These are phyloP conservation scores for Salix exigua DNA, from an alignment of 345 rosid genomes.

Conservation along the genomic window DNA sequence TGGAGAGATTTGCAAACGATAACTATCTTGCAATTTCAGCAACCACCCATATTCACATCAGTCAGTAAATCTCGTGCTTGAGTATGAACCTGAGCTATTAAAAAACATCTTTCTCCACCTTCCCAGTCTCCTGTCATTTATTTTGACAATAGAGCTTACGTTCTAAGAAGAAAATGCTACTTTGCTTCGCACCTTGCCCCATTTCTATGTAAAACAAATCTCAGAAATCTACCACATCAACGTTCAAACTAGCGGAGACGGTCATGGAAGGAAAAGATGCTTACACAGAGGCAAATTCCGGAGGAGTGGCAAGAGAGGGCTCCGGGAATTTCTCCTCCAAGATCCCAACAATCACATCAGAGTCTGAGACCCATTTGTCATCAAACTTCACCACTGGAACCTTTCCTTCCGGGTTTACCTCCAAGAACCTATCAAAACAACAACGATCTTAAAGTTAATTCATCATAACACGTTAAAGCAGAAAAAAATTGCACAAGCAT, in stretches of 20 bases:
- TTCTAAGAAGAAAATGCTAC: too few species aligned
- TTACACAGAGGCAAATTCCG: conserved; percentile 65
- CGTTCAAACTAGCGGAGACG: neutral
- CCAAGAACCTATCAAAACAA: conserved; percentile 54
- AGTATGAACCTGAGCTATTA: too few species aligned
- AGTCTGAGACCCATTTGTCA: conserved; percentile 80
- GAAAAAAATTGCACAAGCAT: neutral
- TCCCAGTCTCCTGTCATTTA: too few species aligned
- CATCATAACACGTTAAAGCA: neutral
- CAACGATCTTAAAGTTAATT: neutral
- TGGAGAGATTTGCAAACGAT: neutral
- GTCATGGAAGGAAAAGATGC: neutral
- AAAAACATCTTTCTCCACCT: too few species aligned
- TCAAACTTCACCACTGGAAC: conserved; percentile 73
- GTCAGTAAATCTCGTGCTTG: too few species aligned
- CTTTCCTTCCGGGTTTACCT: conserved; percentile 77
- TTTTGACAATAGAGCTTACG: too few species aligned
- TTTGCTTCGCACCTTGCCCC: too few species aligned
- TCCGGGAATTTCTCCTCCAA: conserved; percentile 85
- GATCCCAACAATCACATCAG: conserved; percentile 73
- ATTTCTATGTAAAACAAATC: too few species aligned
- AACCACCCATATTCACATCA: neutral
- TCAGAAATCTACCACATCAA: neutral
- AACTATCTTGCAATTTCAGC: neutral
- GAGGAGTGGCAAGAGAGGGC: conserved; percentile 60